Percentiles rank a stretch among this genome's conserved stretches.
Evolutionary conservation across 2,329 filamentous ascomycete species (phyloP).

Genomic region (Talaromyces islandicus): DNA sequence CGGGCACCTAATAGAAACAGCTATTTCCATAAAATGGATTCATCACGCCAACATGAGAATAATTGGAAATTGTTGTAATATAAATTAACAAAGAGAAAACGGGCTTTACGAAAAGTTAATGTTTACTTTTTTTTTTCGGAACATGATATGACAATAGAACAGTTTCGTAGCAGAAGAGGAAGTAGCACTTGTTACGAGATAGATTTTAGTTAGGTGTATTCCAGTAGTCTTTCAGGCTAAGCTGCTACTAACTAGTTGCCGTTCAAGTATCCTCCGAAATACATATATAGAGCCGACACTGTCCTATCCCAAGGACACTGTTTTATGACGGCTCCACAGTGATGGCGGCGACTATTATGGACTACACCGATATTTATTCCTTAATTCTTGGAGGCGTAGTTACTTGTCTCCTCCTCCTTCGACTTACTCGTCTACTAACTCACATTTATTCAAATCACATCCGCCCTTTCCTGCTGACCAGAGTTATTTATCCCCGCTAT

Average conservation of each 20-base stretch:
- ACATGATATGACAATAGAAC: neutral
- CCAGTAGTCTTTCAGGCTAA: neutral
- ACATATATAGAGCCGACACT: neutral
- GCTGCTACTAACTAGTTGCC: neutral
- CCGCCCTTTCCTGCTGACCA: neutral
- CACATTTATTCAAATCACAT: conserved; percentile 1
- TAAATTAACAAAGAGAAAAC: neutral
- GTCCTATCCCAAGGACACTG: neutral
- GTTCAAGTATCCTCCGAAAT: neutral
- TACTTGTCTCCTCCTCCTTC: conserved; percentile 1
- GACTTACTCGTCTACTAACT: neutral
- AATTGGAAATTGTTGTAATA: neutral
- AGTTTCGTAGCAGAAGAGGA: neutral
- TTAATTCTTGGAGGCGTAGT: neutral
- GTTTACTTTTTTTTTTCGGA: neutral
- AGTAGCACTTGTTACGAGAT: neutral
- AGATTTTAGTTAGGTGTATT: neutral
- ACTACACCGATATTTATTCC: conserved; percentile 1
- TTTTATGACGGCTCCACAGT: neutral
- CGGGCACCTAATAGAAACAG: neutral
- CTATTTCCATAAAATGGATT: neutral
- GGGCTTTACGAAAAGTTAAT: neutral
- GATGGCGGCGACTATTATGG: neutral
- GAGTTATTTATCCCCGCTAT: neutral
- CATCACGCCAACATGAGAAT: neutral